A percentile compares a stretch with the other conserved stretches of the same genome.
phyloP scores from a whole-genome alignment of 345 rosid genomes.

The Gossypium rotundifolium region DNA sequence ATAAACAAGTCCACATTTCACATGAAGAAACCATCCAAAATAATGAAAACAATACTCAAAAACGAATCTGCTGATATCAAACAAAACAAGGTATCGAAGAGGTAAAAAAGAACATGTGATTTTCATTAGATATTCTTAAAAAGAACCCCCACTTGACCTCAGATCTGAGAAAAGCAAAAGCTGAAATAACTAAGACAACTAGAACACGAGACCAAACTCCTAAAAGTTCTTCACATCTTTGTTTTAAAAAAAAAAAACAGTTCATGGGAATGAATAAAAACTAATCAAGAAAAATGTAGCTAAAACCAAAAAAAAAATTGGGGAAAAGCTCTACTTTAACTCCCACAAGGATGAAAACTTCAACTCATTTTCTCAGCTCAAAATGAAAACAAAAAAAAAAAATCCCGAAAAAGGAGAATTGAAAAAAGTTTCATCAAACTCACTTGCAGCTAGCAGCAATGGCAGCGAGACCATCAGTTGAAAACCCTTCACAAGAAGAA shows the following conservation, averaged over 20 bases:
- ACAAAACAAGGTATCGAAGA: slow-evolving; percentile 3
- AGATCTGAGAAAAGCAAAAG: slow-evolving; percentile 20
- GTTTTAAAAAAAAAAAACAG: not conserved
- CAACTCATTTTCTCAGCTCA: not conserved
- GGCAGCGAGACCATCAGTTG: slow-evolving; percentile 87
- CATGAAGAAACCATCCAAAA: slow-evolving; percentile 18
- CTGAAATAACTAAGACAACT: not conserved
- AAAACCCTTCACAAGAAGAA: slow-evolving; percentile 83
- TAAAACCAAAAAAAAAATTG: not conserved
- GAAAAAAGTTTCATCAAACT: not conserved
- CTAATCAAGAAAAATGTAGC: slow-evolving; percentile 9
- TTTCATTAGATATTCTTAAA: slow-evolving; percentile 19
- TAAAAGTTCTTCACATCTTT: not conserved
- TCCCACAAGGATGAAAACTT: not conserved
- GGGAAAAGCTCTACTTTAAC: not conserved
- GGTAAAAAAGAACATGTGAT: slow-evolving; percentile 1
- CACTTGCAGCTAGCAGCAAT: slow-evolving; percentile 92
- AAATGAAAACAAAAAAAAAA: not conserved
- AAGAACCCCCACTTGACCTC: not conserved
- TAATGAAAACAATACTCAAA: slow-evolving; percentile 3
- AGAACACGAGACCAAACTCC: not conserved
- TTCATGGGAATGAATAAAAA: not conserved
- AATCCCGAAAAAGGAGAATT: not conserved
- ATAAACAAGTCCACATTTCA: slow-evolving; percentile 16
- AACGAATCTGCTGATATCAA: slow-evolving; percentile 1